Evolutionary conservation across 345 rosid genomes (phyloP), one percentile per base, ranked within the genome.

Genomic region (Arabidopsis suecica): DNA sequence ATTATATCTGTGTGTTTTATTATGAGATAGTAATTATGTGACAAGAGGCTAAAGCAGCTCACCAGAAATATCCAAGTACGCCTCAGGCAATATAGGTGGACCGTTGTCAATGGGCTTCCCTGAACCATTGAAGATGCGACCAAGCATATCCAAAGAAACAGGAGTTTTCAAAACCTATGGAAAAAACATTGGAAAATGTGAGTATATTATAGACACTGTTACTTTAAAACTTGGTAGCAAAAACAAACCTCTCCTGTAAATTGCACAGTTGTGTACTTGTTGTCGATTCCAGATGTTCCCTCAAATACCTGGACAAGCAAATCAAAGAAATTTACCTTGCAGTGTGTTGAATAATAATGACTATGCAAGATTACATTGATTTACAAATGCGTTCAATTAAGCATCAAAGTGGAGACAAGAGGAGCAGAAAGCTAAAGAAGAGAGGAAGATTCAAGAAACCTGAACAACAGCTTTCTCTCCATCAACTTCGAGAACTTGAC

Each of bases 391-490:
- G 41, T 57, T 33, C 25, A 53, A 25, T 2, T 1, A 47, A 32
- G 57, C 32, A 37, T 1, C 42, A 44, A 32, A 13, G 8, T 9
- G 28, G 53, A 42, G 63, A 55, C 3, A 14, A 37, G 23, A 33
- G 42, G 3, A 58, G 72, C 22, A 44, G 56, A 56, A 7, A 44
- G 20, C 9, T 51, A 74, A 51, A 12, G 79, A 71, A 47, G 37
- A 33, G 42, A 37, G 36, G 47, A 55, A 45, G 20, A 44, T 1
- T 1, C 8, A 1, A 36, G 10, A 28, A 66, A 93, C 98, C 92
- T 93, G 98, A 78, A 93, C 92, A 76, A 93, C 93, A 69, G 98
- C 98, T 69, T 87, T 93, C 84, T 93, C 98, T 12, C 98, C 98
- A 80, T 93, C 98, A 80, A 93, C 98, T 91, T 93, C 98, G 30